Conservation (phyloP, 768 basidiomycete genomes). For the Hypholoma fasciculare region DNA sequence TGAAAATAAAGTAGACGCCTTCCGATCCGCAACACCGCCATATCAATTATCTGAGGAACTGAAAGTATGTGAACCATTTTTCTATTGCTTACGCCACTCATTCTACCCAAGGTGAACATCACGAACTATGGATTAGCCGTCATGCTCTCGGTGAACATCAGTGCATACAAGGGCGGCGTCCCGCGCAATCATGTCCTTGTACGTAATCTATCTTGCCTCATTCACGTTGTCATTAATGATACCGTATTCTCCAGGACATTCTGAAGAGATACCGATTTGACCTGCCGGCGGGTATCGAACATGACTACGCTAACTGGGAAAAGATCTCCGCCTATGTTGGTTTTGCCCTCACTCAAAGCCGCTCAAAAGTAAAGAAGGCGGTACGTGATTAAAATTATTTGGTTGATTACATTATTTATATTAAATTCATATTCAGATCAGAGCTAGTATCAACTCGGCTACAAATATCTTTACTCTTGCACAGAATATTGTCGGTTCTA, state of each 20-base stretch:
- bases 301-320: conserved; percentile 10
- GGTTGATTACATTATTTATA: neutral
- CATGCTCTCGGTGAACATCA: conserved; percentile 14
- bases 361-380: conserved; percentile 10
- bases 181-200: conserved; percentile 17
- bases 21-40: conserved; percentile 13
- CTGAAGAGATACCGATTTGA: conserved; percentile 9
- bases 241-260: conserved; percentile 1
- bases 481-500: conserved; percentile 5
- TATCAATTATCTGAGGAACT: conserved; percentile 15
- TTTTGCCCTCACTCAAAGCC: conserved; percentile 13
- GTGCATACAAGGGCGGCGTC: conserved; percentile 16
- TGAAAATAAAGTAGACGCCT: conserved; percentile 14
- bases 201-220: neutral
- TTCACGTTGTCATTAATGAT: neutral
- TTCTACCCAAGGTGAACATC: conserved; percentile 12
- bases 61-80: conserved; percentile 8
- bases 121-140: conserved; percentile 16
- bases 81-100: neutral
- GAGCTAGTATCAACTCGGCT: neutral
- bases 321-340: conserved; percentile 2
- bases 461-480: conserved; percentile 10
- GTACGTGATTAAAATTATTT: neutral
- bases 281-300: conserved; percentile 9
- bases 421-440: neutral